These are phyloP conservation scores for Pyrenochaeta sp. DNA, from an alignment of 2,329 filamentous ascomycete species.

Conservation along the genomic window DNA sequence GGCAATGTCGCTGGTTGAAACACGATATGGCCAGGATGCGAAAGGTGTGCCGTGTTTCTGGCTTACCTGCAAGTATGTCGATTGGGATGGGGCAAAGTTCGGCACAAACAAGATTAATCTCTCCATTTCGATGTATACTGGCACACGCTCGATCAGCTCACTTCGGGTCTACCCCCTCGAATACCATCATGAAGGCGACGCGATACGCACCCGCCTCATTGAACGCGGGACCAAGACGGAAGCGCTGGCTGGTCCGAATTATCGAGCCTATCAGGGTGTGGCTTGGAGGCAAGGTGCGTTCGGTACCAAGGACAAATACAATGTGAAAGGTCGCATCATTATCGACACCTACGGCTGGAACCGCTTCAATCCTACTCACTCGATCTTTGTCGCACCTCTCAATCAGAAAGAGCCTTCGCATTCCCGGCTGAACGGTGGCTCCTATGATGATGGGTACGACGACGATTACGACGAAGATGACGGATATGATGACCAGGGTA, in stretches of 20 bases:
- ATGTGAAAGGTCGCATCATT: constrained; percentile 58
- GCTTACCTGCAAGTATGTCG: constrained; percentile 47
- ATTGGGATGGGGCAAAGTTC: constrained; percentile 50
- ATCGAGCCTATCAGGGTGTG: constrained; percentile 60
- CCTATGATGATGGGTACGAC: constrained; percentile 4
- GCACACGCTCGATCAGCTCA: constrained; percentile 54
- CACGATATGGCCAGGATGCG: constrained; percentile 43
- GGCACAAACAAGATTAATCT: constrained; percentile 42
- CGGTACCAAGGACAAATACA: constrained; percentile 51
- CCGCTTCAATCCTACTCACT: constrained; percentile 55
- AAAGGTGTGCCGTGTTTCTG: constrained; percentile 50
- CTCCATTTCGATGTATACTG: constrained; percentile 40
- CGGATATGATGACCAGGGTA: constrained; percentile 2
- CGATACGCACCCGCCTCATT: constrained; percentile 52
- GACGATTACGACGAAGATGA: constrained; percentile 33
- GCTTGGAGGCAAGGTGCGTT: constrained; percentile 48
- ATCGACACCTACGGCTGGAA: constrained; percentile 64
- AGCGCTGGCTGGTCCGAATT: constrained; percentile 58
- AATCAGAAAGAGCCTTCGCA: constrained; percentile 35
- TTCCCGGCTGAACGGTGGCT: neutral
- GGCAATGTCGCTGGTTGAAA: constrained; percentile 38
- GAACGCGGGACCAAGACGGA: constrained; percentile 59
- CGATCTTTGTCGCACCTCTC: constrained; percentile 50
- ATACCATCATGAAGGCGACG: constrained; percentile 53
- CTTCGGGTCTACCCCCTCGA: constrained; percentile 56